phyloP scores from a whole-genome alignment of 805 yeast genomes.

The Hanseniaspora lindneri region DNA sequence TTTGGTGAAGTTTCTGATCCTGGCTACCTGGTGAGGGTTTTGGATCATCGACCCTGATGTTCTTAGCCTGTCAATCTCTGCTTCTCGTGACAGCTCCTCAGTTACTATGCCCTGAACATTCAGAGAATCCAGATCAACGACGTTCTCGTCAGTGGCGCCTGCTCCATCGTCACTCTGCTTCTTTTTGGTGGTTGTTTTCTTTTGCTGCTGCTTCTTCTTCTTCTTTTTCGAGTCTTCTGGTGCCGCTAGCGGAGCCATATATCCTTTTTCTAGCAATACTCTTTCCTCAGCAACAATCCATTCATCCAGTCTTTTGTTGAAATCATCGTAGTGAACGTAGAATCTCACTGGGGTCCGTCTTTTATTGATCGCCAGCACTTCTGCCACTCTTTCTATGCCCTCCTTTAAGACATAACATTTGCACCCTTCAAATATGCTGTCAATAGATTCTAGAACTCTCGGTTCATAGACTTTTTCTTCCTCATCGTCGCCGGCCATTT shows the following conservation, averaged over 20 bases:
- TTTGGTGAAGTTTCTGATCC: slow-evolving; percentile 70
- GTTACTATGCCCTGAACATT: slow-evolving; percentile 69
- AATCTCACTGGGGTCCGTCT: slow-evolving; percentile 68
- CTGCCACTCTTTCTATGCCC: slow-evolving; percentile 69
- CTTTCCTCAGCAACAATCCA: slow-evolving; percentile 72
- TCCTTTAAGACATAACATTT: slow-evolving; percentile 75
- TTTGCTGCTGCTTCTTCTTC: slow-evolving; percentile 29
- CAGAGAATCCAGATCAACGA: slow-evolving; percentile 72
- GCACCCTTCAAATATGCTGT: slow-evolving; percentile 61
- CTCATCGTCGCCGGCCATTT: slow-evolving; percentile 16
- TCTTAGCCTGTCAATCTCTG: slow-evolving; percentile 80
- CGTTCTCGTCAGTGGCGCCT: slow-evolving; percentile 34
- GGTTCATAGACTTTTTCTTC: slow-evolving; percentile 24
- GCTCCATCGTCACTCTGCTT: slow-evolving; percentile 21
- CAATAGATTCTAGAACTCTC: slow-evolving; percentile 21
- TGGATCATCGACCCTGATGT: slow-evolving; percentile 98
- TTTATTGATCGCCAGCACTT: slow-evolving; percentile 61
- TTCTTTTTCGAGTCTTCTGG: slow-evolving; percentile 24
- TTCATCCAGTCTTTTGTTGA: slow-evolving; percentile 92
- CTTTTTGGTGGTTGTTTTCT: slow-evolving; percentile 28
- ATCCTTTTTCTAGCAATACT: slow-evolving; percentile 57
- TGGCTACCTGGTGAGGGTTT: slow-evolving; percentile 69
- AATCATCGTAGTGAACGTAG: slow-evolving; percentile 89
- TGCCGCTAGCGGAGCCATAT: slow-evolving; percentile 50
- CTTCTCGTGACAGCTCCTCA: slow-evolving; percentile 72